Evolutionary conservation across 1,284 basidiomycete genomes (phyloP), one percentile per base, ranked within the genome.

Genomic region (Wallemia ichthyophaga): DNA sequence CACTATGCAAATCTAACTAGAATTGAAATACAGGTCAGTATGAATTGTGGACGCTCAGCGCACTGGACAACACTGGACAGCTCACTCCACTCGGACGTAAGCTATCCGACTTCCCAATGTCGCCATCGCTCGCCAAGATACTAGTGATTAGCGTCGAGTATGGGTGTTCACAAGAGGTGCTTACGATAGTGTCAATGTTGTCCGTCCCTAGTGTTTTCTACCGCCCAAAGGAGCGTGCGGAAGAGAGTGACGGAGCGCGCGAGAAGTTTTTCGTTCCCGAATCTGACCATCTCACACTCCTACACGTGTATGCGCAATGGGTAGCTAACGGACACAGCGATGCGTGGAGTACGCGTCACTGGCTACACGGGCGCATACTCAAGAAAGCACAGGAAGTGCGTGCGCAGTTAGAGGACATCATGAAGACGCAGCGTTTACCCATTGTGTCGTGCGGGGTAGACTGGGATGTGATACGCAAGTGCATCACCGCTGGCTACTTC

Each of bases 251-350:
- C 71, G 88, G 89, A 1, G 88, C 89, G 3, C 74, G 92, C 62
- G 92, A 98, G 70, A 95, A 95, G 73, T 98, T 98, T 71, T 91
- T 92, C 63, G 94, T 98, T 1, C 87, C 91, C 0, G 94, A 98
- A 71, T 89, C 85, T 67, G 94, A 99, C 66, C 94, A 98, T 71
- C 70, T 99, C 61, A 98, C 92, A 9, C 72, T 98, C 26, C 71
- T 98, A 63, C 94, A 98, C 67, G 91, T 96, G 7, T 99, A 92
- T 73, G 85, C 85, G 60, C 91, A 95, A 68, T 98, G 94, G 94
- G 91, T 92, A 72, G 81, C 78, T 64, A 92, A 96, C 69, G 81
- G 83, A 79, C 86, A 66, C 71, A 81, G 85, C 25, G 94, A 99
- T 66, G 81, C 86, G 54, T 98, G 94, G 94, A 81, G 79, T 21